Base-by-base conservation (phyloP, 2,329 filamentous ascomycete genomes). In the Paradendryphiella salina region DNA sequence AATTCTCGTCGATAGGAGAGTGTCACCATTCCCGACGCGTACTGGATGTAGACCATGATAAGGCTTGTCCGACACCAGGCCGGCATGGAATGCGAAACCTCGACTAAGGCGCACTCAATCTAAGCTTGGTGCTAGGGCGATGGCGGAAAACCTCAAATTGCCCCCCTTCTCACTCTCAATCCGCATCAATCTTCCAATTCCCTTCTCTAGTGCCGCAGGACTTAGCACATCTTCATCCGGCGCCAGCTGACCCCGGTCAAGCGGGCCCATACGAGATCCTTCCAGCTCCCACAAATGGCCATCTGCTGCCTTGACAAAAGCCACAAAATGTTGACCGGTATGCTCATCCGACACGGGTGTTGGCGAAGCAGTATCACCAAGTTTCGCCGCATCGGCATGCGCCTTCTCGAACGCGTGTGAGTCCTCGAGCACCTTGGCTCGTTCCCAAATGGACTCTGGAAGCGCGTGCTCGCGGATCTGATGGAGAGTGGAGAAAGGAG, bases 361-460 rank as follows among this genome's bases (percentile, higher is more conserved):
- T 3, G 74, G 75, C 1, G 69, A 62, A 2, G 43, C 39, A 0
- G 75, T 73, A 50, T 79, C 75, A 0, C 78, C 77, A 20, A 72
- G 59, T 42, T 64, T 50, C n/a, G 74, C 77, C 13, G 72, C 75
- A 15, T 73, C 68, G 54, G 70, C 69, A 60, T 79, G 76, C 9
- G 75, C 75, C 32, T 64, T 55, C 59, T 79, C 77, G 5, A 80
- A 71, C 28, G 63, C 72, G 4, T 72, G 66, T 1, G 73, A 77
- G 43, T 82, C 71, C 52, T 82, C 80, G 4, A 85, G 71, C 17
- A 82, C 70, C 41, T 76, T 67, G 0, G 82, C 81, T n/a, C 82
- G 74, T 26, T 77, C 72, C 5, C 56, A 55, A 6, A 77, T 76
- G 5, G 64, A 62, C 26, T 82, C 74, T 0, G 75, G 75, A 8